A percentile compares a stretch with the other conserved stretches of the same genome.
Conservation (phyloP, 169 alveolate genomes). For the Plasmodium adleri region DNA sequence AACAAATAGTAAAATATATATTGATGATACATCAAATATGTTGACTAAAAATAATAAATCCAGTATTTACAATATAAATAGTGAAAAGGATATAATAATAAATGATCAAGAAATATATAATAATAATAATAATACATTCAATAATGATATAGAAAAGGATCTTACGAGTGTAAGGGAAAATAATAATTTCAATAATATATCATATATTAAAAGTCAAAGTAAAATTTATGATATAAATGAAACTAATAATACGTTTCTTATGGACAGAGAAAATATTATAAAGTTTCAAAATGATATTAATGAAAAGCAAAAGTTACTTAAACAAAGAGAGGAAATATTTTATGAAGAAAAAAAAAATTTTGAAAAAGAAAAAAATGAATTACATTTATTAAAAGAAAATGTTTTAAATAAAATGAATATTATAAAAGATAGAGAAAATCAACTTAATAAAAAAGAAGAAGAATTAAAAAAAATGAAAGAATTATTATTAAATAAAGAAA, state of each 20-base stretch:
- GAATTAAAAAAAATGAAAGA: slow-evolving; percentile 46
- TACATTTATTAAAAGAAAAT: slow-evolving; percentile 23
- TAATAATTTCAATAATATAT: not conserved
- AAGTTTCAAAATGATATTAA: slow-evolving; percentile 16
- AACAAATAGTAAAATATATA: no score
- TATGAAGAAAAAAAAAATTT: slow-evolving; percentile 30
- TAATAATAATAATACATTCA: not conserved
- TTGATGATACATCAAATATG: no score
- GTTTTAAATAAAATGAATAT: slow-evolving; percentile 19
- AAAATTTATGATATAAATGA: not conserved
- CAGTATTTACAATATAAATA: no score
- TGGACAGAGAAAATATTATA: not conserved
- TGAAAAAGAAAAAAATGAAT: slow-evolving; percentile 23
- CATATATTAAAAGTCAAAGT: no score
- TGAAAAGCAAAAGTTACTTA: slow-evolving; percentile 19
- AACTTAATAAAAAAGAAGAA: slow-evolving; percentile 34
- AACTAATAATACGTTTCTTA: not conserved
- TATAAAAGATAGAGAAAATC: slow-evolving; percentile 22
- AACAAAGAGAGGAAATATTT: slow-evolving; percentile 34
- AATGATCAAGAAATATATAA: no score
- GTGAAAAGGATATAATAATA: no score
- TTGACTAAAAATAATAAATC: no score
- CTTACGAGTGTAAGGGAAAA: not conserved
- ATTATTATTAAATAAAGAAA: slow-evolving; percentile 2
- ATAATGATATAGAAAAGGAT: not conserved